Base-by-base conservation (phyloP, 495 filamentous ascomycete genomes). In the Cercophora sp. region DNA sequence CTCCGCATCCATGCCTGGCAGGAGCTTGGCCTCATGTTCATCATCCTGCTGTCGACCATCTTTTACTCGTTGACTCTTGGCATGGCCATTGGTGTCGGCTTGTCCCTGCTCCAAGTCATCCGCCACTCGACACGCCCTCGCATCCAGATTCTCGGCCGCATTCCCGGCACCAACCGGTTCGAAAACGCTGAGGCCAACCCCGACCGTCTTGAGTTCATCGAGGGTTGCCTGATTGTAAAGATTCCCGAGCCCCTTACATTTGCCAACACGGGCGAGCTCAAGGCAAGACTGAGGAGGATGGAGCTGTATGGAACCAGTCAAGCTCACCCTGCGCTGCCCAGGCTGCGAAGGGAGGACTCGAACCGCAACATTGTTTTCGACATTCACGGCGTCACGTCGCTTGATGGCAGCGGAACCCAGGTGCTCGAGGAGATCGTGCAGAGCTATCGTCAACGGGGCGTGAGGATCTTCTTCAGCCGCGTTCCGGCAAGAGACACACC, bases 181-280 rank as follows among this genome's bases (percentile, higher is more conserved):
- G 89, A 92, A 56, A 96, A 96, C 55, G 91, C 91, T 13, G 93
- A 97, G 67, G 75, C 83, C 0, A 79, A 86, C 54, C 83, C 86
- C 0, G 82, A 87, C 36, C 76, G 79, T 5, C 75, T 96, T 3
- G 92, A 97, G 62, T 87, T 95, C 54, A 78, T 97, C 42, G 89
- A 96, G 60, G 89, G 91, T 10, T 92, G 88, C 51, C 68, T 98
- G 27, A 95, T 98, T 55, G 90, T 97, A 44, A 96, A 96, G 69
- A 96, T 98, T 58, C 93, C 93, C 0, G 94, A 97, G 60, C 92
- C 92, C 0, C 75, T 98, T 34, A 97, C 94, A 0, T 98, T 98
- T 59, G 92, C 93, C 47, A 98, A 98, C 63, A 96, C 94, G 1
- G 94, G 94, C 16, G 88, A 93, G 48, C 74, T 98, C 18, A 95